These are phyloP conservation scores for Zygosaccharomyces sapae DNA, from an alignment of 1,139 yeast genomes.

Conservation along the genomic window DNA sequence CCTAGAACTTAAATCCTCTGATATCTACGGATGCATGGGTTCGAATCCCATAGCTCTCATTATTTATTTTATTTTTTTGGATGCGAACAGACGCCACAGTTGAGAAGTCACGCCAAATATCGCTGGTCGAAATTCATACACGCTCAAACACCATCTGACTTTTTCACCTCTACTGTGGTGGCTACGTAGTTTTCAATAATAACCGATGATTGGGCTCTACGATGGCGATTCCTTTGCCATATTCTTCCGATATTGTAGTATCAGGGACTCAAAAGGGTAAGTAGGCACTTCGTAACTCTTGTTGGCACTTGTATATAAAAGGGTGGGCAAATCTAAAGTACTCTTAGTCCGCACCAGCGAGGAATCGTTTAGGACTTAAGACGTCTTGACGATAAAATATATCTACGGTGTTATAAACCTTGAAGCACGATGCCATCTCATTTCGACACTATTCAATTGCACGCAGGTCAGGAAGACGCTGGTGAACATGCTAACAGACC, in stretches of 20 bases:
- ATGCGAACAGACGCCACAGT: conserved; percentile 10
- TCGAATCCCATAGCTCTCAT: conserved; percentile 35
- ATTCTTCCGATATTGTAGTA: too few species aligned
- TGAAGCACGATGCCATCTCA: conserved; percentile 46
- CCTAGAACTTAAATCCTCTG: conserved; percentile 25
- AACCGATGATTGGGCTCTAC: neutral
- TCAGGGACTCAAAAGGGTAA: neutral
- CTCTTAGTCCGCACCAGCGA: too few species aligned
- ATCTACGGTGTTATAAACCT: neutral
- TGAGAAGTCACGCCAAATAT: conserved; percentile 7
- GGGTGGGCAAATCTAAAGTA: neutral
- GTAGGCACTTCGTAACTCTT: neutral
- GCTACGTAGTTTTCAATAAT: conserved; percentile 4
- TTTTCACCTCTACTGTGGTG: conserved; percentile 13
- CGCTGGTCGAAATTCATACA: neutral
- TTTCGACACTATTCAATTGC: conserved; percentile 88
- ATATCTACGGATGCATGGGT: conserved; percentile 36
- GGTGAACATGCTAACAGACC: conserved; percentile 56
- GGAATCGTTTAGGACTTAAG: too few species aligned
- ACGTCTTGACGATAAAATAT: conserved; percentile 1
- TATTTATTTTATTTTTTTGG: conserved; percentile 10
- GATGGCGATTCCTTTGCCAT: neutral
- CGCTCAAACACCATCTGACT: conserved; percentile 4
- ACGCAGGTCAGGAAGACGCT: conserved; percentile 78
- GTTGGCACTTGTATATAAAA: neutral